Base-by-base conservation (phyloP, 2,329 filamentous ascomycete species). In the Ophioceras dolichostomum region DNA sequence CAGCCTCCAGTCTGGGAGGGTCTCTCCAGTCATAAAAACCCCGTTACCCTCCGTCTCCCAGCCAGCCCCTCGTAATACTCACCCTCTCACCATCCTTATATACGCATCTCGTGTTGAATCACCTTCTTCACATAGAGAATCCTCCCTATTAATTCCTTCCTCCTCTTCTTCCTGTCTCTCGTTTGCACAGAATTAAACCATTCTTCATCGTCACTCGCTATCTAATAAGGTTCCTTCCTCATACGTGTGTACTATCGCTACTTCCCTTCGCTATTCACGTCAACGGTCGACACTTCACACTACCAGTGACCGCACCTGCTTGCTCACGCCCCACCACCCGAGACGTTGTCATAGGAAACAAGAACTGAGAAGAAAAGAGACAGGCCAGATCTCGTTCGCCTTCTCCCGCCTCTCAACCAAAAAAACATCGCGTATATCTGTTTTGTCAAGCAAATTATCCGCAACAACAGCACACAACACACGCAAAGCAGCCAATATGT, bases 401-500 rank as follows among this genome's bases (percentile, higher is more conserved):
- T n/a, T n/a, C n/a, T n/a, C n/a, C n/a, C n/a, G n/a, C n/a, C n/a
- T n/a, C n/a, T 26, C 22, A 7, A 26, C 22, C 22, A 26, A 7
- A 7, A 26, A 26, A 26, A 8, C 22, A 26, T 26, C 12, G 8
- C 22, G 22, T 7, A 26, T 26, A 26, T 26, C 22, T n/a, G n/a
- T n/a, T n/a, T n/a, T n/a, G n/a, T n/a, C n/a, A n/a, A n/a, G n/a
- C n/a, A n/a, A n/a, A 17, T 24, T 28, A 27, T 18, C 19, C n/a
- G 34, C 26, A 16, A 18, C 24, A 12, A 22, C n/a, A 33, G n/a
- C n/a, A n/a, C n/a, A n/a, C n/a, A n/a, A n/a, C n/a, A n/a, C n/a
- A n/a, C n/a, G n/a, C n/a, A n/a, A 5, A 35, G 31, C 32, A 22
- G n/a, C 14, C 51, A 59, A 41, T 27, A 66, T 68, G 61, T 50